Conservation (phyloP, 2,329 filamentous ascomycete genomes). For the Ophiostoma ulmi region DNA sequence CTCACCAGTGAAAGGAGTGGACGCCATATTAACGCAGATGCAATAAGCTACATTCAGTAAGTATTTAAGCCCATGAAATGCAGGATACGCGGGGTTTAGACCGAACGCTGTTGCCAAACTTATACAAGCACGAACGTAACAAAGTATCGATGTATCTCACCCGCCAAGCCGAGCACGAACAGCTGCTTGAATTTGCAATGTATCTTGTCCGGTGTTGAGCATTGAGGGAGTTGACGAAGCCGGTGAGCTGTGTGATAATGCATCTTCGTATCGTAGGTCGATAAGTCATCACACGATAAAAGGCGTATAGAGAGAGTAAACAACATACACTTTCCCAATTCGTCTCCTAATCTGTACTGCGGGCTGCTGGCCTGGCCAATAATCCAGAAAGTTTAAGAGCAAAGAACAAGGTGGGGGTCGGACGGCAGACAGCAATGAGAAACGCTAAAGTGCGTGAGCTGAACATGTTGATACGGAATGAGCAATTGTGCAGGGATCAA, state of each 20-base stretch:
- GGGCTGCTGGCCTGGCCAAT: background rate
- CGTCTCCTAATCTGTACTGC: too few relatives aligned
- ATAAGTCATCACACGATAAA: background rate
- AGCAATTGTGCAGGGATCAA: background rate
- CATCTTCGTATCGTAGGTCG: background rate
- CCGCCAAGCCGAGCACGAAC: constrained; percentile 10
- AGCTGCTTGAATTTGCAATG: background rate
- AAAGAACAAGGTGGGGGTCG: background rate
- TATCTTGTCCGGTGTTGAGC: background rate
- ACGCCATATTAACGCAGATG: background rate
- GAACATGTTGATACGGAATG: background rate
- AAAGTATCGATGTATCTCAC: background rate
- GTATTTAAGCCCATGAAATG: background rate
- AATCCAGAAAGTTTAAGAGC: background rate
- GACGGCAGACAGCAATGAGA: background rate
- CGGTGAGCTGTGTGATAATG: background rate
- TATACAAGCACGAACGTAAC: background rate
- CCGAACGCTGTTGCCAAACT: background rate
- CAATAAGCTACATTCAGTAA: background rate
- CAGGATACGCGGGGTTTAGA: constrained; percentile 3
- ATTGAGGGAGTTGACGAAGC: background rate
- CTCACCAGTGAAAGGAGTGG: background rate
- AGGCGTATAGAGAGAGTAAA: too few relatives aligned
- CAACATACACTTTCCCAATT: too few relatives aligned
- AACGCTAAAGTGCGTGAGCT: background rate